Evolutionary conservation across 2,329 filamentous ascomycete genomes (phyloP), one percentile per base, ranked within the genome.

Genomic region (Pseudogymnoascus sp.): DNA sequence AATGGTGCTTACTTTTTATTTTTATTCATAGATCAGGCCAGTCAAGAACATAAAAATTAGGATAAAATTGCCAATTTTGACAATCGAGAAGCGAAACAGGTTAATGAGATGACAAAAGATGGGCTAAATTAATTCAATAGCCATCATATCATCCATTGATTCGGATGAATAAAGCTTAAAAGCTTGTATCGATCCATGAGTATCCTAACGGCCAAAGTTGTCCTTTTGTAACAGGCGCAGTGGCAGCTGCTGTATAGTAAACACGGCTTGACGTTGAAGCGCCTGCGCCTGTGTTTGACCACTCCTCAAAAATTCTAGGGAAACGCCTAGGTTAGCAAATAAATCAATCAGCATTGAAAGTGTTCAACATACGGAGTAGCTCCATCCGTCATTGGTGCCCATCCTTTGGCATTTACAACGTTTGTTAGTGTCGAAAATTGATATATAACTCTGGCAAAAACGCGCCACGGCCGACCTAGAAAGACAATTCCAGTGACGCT

Each of bases 391-490:
- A 69, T 28, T 13, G 67, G 68, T 6, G 71, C 70, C 81, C 82
- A 84, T 0, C 82, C 82, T 3, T 74, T 73, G 1, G 74, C 65
- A 63, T 82, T 82, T 64, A 85, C 77, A 11, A 83, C 78, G 28
- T 76, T 74, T 8, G 74, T 75, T 65, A 85, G 72, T 5, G 71
- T 69, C 1, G 78, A 79, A 34, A 76, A 75, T 71, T 83, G 81
- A 71, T 82, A 79, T 2, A 80, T 77, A 13, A 83, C 80, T n/a
- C 79, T 73, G 4, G 81, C 75, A 61, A 78, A 80, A 41, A 75
- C 75, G 31, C 77, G 70, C 80, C 81, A 84, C 6, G 81, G 81
- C 4, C 81, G 76, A 2, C 81, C 82, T 16, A 84, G 77, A 64
- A 79, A 82, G 63, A 77, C 79, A 2, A 75, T 75, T 0, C 77